phyloP scores from a whole-genome alignment of 352 stramenopile species.

The Pythium rhizo-oryzae region DNA sequence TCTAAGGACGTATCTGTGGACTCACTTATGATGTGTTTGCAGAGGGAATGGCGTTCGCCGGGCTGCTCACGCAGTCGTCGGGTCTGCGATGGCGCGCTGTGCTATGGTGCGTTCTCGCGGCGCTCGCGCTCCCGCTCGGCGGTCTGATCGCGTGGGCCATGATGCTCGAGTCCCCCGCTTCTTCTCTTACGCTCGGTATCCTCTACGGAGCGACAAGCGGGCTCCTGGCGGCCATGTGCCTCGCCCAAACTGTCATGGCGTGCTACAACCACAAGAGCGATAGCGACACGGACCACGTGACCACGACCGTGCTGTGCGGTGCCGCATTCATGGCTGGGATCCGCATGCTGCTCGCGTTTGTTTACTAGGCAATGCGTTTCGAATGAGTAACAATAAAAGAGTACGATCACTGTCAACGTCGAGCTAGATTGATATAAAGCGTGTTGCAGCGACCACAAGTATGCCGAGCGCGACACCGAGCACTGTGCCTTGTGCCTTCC shows the following conservation, averaged over 20 bases:
- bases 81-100: conserved; percentile 32
- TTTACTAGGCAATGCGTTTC: conserved; percentile 10
- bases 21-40: not conserved
- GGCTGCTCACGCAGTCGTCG: conserved; percentile 20
- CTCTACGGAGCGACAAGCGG: conserved; percentile 22
- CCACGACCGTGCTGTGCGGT: conserved; percentile 25
- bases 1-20: too few relatives aligned
- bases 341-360: conserved; percentile 28
- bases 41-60: conserved; percentile 31
- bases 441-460: conserved; percentile 13
- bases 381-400: not conserved
- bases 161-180: conserved; percentile 16
- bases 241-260: conserved; percentile 31
- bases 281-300: conserved; percentile 21
- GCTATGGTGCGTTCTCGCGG: conserved; percentile 30
- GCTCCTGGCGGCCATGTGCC: conserved; percentile 25
- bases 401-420: not conserved
- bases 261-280: conserved; percentile 34
- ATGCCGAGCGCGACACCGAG: conserved; percentile 23
- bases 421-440: conserved; percentile 16
- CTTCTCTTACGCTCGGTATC: conserved; percentile 5
- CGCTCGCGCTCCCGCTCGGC: conserved; percentile 29
- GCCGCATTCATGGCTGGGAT: conserved; percentile 21
- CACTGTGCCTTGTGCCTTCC: conserved; percentile 26
- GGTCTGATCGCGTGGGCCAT: conserved; percentile 27